These are phyloP conservation scores for Fragaria nilgerrensis DNA, from an alignment of 306 rosid genomes.

Conservation along the genomic window DNA sequence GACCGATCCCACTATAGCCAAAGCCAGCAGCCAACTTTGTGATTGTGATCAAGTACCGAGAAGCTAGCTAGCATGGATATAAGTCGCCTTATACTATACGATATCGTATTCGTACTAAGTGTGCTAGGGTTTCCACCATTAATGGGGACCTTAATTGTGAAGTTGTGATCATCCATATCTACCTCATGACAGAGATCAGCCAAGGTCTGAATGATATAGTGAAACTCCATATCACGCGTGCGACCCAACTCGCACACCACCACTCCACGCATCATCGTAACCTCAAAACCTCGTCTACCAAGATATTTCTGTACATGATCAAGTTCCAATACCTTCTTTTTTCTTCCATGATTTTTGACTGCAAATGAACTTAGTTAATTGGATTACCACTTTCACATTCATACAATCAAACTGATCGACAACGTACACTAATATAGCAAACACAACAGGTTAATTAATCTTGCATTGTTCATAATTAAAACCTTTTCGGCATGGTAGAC, in stretches of 20 bases:
- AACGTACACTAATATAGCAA: background rate
- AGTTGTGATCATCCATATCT: background rate
- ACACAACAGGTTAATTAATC: background rate
- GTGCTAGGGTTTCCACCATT: no score
- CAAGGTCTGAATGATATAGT: background rate
- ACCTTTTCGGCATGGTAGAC: constrained; percentile 6
- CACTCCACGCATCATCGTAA: constrained; percentile 4
- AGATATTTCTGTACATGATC: background rate
- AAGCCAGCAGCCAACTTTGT: background rate
- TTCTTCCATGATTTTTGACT: background rate
- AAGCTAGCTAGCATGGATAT: background rate
- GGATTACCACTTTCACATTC: background rate
- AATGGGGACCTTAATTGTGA: no score
- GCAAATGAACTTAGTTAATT: background rate
- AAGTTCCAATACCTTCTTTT: background rate
- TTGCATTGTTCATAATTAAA: background rate
- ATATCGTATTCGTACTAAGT: background rate
- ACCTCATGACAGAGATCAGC: background rate
- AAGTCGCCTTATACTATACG: background rate
- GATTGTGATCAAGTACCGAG: background rate
- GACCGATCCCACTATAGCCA: background rate
- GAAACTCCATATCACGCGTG: background rate
- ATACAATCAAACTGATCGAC: background rate
- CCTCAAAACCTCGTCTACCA: background rate
- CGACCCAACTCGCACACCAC: background rate